A percentile compares a stretch with the other conserved stretches of the same genome.
Conservation (phyloP, 257 asterid genomes). For the Ballota nigra region DNA sequence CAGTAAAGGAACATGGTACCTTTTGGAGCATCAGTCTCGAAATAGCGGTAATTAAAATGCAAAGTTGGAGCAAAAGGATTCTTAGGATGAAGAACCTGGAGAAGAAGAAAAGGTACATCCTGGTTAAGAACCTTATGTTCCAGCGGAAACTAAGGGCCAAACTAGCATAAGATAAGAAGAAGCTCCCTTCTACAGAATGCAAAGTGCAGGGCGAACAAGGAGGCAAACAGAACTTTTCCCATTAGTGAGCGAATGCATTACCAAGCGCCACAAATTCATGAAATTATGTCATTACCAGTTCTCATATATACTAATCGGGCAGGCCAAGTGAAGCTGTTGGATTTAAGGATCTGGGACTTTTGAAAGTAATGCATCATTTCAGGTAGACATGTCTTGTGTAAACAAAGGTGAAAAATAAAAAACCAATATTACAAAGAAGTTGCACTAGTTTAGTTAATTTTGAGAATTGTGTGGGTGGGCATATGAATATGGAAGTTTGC, state of each 20-base stretch:
- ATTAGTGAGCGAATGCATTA: neutral
- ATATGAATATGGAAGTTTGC: neutral
- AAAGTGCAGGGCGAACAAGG: neutral
- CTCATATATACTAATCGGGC: slow-evolving; percentile 11
- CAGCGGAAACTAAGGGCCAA: neutral
- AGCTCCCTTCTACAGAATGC: neutral
- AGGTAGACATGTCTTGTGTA: neutral
- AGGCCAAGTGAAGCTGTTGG: neutral
- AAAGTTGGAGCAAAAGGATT: slow-evolving; percentile 97
- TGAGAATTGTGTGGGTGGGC: too few relatives aligned
- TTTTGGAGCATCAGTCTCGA: slow-evolving; percentile 92
- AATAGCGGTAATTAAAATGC: slow-evolving; percentile 94
- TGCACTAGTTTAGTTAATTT: neutral
- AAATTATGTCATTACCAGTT: neutral
- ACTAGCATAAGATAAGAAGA: neutral
- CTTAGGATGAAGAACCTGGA: slow-evolving; percentile 91
- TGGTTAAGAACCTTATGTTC: neutral
- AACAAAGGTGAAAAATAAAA: neutral
- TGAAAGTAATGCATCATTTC: neutral
- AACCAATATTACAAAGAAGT: neutral
- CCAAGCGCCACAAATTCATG: neutral
- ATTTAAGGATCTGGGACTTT: neutral
- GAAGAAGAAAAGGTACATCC: slow-evolving; percentile 14
- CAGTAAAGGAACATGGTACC: slow-evolving; percentile 40
- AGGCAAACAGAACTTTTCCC: neutral